Evolutionary conservation across 1,139 yeast genomes (phyloP).

Genomic region (Suhomyces coccinellae): DNA sequence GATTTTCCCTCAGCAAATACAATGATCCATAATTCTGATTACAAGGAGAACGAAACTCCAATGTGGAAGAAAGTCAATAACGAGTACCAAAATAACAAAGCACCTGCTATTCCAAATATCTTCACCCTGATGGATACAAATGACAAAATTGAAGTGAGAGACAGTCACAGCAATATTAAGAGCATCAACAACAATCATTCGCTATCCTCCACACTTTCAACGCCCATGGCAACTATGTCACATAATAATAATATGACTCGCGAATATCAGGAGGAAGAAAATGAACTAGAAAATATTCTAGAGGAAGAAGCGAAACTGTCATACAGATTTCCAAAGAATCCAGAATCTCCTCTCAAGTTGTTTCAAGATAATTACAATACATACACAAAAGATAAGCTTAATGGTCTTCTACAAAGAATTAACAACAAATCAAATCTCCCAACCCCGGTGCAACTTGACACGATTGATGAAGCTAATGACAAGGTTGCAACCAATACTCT

Average conservation of each 20-base stretch:
- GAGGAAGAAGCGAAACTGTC: constrained; percentile 19
- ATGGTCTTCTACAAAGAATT: constrained; percentile 32
- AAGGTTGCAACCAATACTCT: constrained; percentile 4
- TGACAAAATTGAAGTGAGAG: constrained; percentile 12
- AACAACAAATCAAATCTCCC: constrained; percentile 22
- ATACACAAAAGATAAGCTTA: constrained; percentile 40
- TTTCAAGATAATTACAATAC: constrained; percentile 44
- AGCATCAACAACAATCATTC: constrained; percentile 21
- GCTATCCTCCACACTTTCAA: constrained; percentile 39
- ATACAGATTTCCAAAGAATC: constrained; percentile 22
- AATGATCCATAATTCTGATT: constrained; percentile 38
- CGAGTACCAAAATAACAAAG: constrained; percentile 28
- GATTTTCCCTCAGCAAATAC: constrained; percentile 32
- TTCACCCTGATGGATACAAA: constrained; percentile 25
- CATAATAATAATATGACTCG: constrained; percentile 13
- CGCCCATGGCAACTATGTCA: constrained; percentile 30
- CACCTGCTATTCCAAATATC: constrained; percentile 36
- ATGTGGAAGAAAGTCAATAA: constrained; percentile 40
- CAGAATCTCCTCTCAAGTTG: constrained; percentile 42
- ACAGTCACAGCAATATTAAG: constrained; percentile 1
- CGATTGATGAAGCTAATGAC: constrained; percentile 5
- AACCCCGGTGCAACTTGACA: constrained; percentile 14
- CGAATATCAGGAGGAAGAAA: constrained; percentile 23
- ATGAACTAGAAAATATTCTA: constrained; percentile 24
- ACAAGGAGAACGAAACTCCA: constrained; percentile 28